phyloP scores from a whole-genome alignment of 371 early-diverging fungal species.

The Mucor piriformis region DNA sequence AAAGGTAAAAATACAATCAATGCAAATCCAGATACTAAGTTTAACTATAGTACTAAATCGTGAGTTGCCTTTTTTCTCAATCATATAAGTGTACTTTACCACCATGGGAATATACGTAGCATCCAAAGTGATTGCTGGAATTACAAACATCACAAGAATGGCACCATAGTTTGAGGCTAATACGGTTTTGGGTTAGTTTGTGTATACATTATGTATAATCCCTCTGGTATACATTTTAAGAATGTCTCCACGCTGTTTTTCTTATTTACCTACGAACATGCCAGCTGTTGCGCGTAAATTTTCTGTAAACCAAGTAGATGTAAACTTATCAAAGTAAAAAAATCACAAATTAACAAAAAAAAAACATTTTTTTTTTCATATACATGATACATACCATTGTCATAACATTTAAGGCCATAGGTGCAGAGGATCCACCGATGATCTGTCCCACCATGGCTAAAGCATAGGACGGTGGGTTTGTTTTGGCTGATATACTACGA shows the following conservation, averaged over 20 bases:
- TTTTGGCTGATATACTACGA: conserved; percentile 49
- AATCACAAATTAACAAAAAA: not conserved
- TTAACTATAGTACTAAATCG: no score
- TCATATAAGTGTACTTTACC: conserved; percentile 25
- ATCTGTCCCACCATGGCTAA: conserved; percentile 60
- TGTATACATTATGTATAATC: no score
- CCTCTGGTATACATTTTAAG: no score
- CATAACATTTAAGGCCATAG: conserved; percentile 61
- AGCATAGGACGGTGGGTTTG: conserved; percentile 32
- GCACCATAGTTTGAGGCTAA: conserved; percentile 54
- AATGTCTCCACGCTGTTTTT: not conserved
- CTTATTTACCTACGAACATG: conserved; percentile 53
- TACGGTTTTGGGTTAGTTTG: no score
- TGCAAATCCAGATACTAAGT: conserved; percentile 43
- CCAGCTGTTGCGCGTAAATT: conserved; percentile 65
- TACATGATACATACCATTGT: no score
- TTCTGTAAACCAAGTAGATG: conserved; percentile 70
- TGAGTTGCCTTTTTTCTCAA: no score
- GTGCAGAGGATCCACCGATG: conserved; percentile 57
- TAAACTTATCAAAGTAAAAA: conserved; percentile 38
- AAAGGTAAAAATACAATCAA: conserved; percentile 32
- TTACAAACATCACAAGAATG: conserved; percentile 58
- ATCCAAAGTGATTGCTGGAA: conserved; percentile 50
- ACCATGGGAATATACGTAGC: conserved; percentile 33
- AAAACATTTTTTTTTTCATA: not conserved